These are phyloP conservation scores for Xylariaceae sp. DNA, from an alignment of 2,329 filamentous ascomycete genomes.

Conservation along the genomic window DNA sequence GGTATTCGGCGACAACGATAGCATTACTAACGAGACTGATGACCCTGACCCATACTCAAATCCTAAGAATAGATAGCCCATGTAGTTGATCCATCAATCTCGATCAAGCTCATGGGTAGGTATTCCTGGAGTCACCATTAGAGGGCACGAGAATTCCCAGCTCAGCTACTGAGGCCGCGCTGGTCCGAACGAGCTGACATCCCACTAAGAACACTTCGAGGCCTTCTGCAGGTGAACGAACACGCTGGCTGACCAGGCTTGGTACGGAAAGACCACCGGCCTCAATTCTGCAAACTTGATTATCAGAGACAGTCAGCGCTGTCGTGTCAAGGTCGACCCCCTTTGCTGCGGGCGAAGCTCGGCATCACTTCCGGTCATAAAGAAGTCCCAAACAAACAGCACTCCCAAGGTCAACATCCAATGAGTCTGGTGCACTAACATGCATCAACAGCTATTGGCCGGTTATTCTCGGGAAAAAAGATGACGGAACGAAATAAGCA, in stretches of 20 bases:
- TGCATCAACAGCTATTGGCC: neutral
- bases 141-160: conserved; percentile 40
- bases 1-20: conserved; percentile 39
- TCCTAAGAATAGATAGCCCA: no score
- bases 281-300: conserved; percentile 42
- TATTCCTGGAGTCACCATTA: no score
- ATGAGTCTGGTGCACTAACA: conserved; percentile 3
- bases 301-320: conserved; percentile 38
- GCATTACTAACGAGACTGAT: conserved; percentile 41
- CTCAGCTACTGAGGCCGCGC: conserved; percentile 43
- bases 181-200: conserved; percentile 43
- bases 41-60: conserved; percentile 31
- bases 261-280: conserved; percentile 45
- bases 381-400: conserved; percentile 16
- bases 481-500: neutral
- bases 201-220: conserved; percentile 40
- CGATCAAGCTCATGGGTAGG: no score
- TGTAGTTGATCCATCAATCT: no score
- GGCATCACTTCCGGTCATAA: conserved; percentile 3
- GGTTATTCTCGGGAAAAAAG: conserved; percentile 5
- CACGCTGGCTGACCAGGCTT: conserved; percentile 38
- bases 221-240: conserved; percentile 38
- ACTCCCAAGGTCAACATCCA: conserved; percentile 14
- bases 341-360: conserved; percentile 6
- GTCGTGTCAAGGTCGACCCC: conserved; percentile 19